Percentiles rank a stretch among this genome's conserved stretches.
phyloP scores from a whole-genome alignment of 2,329 filamentous ascomycete species.

The Cladobotryum mycophilum region DNA sequence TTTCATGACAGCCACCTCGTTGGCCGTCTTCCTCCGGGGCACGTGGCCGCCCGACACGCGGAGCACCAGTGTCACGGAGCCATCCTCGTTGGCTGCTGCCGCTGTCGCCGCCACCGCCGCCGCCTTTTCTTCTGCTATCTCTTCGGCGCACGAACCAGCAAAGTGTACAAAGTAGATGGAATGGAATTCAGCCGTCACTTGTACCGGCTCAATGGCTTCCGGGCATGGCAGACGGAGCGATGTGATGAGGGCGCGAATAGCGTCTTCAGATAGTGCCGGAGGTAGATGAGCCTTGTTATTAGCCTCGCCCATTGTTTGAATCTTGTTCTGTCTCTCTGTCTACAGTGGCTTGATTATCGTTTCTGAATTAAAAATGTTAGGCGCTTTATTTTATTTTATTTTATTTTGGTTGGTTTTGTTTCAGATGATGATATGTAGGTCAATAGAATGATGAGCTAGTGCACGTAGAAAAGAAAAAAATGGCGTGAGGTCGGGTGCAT shows the following conservation, averaged over 20 bases:
- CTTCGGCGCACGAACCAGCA: neutral
- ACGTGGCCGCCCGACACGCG: constrained; percentile 30
- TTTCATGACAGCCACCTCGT: constrained; percentile 30
- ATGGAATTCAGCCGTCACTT: constrained; percentile 20
- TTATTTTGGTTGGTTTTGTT: neutral
- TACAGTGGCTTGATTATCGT: no score
- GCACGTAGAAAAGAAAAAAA: no score
- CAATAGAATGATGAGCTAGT: neutral
- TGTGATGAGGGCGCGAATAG: constrained; percentile 14
- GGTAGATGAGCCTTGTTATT: neutral
- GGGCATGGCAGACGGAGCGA: constrained; percentile 15
- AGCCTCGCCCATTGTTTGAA: no score
- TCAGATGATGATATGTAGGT: neutral
- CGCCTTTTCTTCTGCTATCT: no score
- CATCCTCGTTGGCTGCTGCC: neutral
- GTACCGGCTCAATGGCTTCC: constrained; percentile 11
- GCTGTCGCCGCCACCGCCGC: no score
- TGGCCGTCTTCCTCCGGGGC: constrained; percentile 29
- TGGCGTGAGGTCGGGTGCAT: no score
- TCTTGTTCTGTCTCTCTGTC: no score
- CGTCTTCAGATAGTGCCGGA: constrained; percentile 1
- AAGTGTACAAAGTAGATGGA: constrained; percentile 21
- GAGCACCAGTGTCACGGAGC: constrained; percentile 19
- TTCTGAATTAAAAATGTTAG: neutral
- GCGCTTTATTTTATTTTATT: neutral